Percentiles rank a stretch among this genome's conserved stretches.
phyloP scores from a whole-genome alignment of 2,329 filamentous ascomycete species.

The Blumeriella jaapii region DNA sequence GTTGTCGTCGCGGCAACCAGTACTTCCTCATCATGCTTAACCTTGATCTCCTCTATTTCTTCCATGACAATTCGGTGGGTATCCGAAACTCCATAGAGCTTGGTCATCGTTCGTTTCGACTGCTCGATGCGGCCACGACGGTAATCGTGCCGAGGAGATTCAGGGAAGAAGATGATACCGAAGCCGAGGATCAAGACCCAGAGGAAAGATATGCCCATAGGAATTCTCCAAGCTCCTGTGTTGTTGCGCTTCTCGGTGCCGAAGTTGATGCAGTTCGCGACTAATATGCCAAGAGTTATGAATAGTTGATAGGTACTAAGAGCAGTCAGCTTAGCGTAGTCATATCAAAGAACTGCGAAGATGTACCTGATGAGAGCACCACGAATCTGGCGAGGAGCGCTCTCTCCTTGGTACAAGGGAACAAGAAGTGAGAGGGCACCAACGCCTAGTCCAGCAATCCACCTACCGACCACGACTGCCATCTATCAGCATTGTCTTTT shows the following conservation, averaged over 20 bases:
- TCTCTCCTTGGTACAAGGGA: conserved; percentile 53
- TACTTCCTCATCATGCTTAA: conserved; percentile 30
- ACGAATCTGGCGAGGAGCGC: conserved; percentile 52
- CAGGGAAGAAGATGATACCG: conserved; percentile 42
- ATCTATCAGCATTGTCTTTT: conserved; percentile 47
- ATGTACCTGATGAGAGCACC: conserved; percentile 48
- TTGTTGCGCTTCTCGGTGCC: conserved; percentile 29
- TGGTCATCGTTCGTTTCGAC: conserved; percentile 38
- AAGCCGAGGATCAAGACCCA: conserved; percentile 41
- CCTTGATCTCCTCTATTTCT: conserved; percentile 44
- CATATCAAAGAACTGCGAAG: too few species aligned
- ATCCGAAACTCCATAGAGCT: conserved; percentile 38
- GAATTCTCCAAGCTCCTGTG: conserved; percentile 47
- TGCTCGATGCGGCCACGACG: conserved; percentile 35
- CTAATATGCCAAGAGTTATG: conserved; percentile 59
- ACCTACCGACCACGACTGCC: conserved; percentile 50
- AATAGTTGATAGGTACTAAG: conserved; percentile 70
- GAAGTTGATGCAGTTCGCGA: conserved; percentile 43
- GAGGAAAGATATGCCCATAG: conserved; percentile 44
- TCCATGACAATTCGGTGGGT: conserved; percentile 36
- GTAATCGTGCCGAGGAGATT: conserved; percentile 46
- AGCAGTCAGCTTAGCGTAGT: too few species aligned
- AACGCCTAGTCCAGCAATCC: conserved; percentile 55
- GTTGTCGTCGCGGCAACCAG: conserved; percentile 39
- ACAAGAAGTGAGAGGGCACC: conserved; percentile 55